Evolutionary conservation across 2,329 filamentous ascomycete genomes (phyloP), one percentile per base, ranked within the genome.

Genomic region (Fusarium anguioides): DNA sequence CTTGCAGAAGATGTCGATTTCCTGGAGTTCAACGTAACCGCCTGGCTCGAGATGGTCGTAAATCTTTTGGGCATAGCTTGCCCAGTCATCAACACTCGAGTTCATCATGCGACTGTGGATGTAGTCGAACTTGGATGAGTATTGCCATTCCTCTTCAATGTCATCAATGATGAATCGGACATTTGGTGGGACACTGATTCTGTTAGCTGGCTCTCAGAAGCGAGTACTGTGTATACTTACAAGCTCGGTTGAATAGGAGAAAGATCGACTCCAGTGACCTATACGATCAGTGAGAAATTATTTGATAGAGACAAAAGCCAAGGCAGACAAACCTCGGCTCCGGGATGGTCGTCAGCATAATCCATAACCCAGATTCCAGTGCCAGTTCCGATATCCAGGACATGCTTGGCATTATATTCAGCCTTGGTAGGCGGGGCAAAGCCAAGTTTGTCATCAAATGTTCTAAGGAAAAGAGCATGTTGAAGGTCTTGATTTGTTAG

Each of bases 321-420:
- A 4, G 3, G 3, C 3, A 8, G 17, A 9, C 56, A 0, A 21
- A 59, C 56, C 42, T 60, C 48, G 2, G 63, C 45, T 2, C 42
- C 26, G 1, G 61, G 61, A 7, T 66, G 61, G 5, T 66, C 61
- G 7, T 66, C 63, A 5, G 63, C 61, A 6, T 33, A 66, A 21
- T 66, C 63, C 21, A 66, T 17, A 0, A 42, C 36, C 63, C 63
- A 66, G 0, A 66, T 61, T 3, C 63, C 63, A 2, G 63, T 66
- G 3, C 63, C 63, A 1, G 61, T 66, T 3, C 63, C 63, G 8
- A 61, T 5, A 18, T 66, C 63, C 0, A 66, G 55, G 6, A 66
- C 61, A 8, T 37, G 31, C 20, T 66, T 60, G 23, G 36, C 53
- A 4, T 55, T 23, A 8, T 48, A 31, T 23, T 27, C 15, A 0